These are phyloP conservation scores for Crithidia expoeki DNA, from an alignment of 208 protist genomes.

Conservation along the genomic window DNA sequence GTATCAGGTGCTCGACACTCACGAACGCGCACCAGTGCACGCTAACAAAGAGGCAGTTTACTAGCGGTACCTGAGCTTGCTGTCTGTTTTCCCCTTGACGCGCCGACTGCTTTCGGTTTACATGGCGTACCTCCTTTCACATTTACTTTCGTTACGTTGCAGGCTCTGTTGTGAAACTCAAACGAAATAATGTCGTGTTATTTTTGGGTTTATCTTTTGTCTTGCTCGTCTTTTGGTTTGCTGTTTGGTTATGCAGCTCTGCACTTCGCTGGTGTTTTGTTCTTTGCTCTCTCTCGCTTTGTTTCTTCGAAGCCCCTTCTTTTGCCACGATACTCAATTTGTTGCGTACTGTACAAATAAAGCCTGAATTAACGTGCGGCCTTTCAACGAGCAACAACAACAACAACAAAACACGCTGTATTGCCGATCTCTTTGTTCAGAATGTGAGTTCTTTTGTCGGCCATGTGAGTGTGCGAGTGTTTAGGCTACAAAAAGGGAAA, in stretches of 20 bases:
- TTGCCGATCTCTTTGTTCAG: too few species aligned
- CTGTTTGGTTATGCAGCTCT: neutral
- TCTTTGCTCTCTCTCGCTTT: neutral
- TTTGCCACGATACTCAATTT: slow-evolving; percentile 6
- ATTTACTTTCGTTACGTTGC: neutral
- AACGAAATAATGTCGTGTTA: too few species aligned
- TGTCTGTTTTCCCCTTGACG: neutral
- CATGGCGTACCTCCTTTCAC: neutral
- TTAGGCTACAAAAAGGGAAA: too few species aligned
- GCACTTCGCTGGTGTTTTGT: neutral
- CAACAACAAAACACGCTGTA: neutral
- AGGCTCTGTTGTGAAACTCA: too few species aligned
- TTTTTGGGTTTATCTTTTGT: too few species aligned
- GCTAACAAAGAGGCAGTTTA: slow-evolving; percentile 39
- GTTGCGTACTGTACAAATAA: slow-evolving; percentile 10
- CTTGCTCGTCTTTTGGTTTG: neutral
- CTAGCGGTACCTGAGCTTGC: neutral
- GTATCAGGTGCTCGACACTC: slow-evolving; percentile 83
- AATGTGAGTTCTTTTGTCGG: too few species aligned
- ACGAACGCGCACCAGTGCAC: slow-evolving; percentile 48
- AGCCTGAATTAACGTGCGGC: too few species aligned
- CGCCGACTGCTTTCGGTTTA: neutral
- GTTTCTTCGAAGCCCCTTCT: neutral
- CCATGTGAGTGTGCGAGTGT: too few species aligned
- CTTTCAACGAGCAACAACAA: neutral